Conservation (phyloP, 495 filamentous ascomycete species). For the Tricharina praecox region DNA sequence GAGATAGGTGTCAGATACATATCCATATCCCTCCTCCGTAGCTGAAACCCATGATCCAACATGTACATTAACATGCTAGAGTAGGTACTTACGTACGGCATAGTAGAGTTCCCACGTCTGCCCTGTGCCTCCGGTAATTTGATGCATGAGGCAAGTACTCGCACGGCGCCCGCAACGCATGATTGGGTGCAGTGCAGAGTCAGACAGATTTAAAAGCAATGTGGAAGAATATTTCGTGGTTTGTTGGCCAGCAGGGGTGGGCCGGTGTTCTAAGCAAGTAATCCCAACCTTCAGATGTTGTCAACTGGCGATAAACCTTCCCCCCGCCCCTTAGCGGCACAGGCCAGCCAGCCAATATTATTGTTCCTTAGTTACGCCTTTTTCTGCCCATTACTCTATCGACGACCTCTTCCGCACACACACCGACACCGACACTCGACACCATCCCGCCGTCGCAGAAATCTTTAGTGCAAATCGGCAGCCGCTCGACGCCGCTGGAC, state of each 20-base stretch:
- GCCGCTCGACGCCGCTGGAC: too few species aligned
- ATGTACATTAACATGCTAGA: too few species aligned
- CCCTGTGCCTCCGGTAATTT: background rate
- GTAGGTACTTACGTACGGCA: too few species aligned
- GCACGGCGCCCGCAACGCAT: background rate
- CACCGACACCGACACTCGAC: too few species aligned
- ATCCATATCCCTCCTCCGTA: background rate
- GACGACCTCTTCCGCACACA: too few species aligned
- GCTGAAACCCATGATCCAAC: background rate
- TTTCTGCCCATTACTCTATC: too few species aligned
- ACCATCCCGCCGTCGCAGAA: too few species aligned
- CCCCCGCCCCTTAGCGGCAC: background rate
- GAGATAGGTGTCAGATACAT: background rate
- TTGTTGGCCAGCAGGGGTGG: background rate
- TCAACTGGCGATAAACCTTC: background rate
- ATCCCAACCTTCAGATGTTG: background rate
- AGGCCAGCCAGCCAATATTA: background rate
- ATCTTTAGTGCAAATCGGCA: too few species aligned
- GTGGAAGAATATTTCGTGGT: background rate
- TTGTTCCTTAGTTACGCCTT: too few species aligned
- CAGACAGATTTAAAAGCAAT: background rate
- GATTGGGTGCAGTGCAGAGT: background rate
- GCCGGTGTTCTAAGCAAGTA: background rate
- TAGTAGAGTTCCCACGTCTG: background rate
- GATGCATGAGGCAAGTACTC: background rate